phyloP scores from a whole-genome alignment of 306 rosid species.

The Vicia villosa region DNA sequence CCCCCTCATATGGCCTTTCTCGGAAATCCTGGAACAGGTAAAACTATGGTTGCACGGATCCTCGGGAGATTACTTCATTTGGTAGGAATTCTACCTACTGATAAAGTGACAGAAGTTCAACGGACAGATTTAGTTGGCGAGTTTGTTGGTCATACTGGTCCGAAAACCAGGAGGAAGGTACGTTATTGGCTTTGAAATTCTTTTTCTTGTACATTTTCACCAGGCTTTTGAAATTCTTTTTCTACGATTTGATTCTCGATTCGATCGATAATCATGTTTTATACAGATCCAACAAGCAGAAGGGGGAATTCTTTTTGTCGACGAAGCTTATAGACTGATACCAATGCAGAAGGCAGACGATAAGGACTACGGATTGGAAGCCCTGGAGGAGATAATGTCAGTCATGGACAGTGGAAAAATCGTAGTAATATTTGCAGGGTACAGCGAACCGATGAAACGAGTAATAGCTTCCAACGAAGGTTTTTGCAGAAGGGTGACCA shows the following conservation, averaged over 20 bases:
- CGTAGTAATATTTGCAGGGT: conserved; percentile 93
- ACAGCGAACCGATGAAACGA: conserved; percentile 88
- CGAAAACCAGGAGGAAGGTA: conserved; percentile 92
- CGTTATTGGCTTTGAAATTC: background rate
- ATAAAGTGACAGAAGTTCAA: conserved; percentile 93
- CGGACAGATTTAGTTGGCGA: conserved; percentile 97
- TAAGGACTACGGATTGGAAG: conserved; percentile 95
- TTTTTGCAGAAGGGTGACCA: conserved; percentile 91
- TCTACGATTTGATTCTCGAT: background rate
- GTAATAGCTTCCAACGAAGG: conserved; percentile 93
- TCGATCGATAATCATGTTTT: background rate
- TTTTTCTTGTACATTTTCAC: too few relatives aligned
- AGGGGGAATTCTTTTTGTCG: conserved; percentile 94
- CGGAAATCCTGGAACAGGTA: conserved; percentile 99
- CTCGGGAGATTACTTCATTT: conserved; percentile 90
- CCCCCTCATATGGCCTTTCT: conserved; percentile 99
- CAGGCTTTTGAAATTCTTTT: too few relatives aligned
- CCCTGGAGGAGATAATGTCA: conserved; percentile 98
- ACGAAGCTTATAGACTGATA: conserved; percentile 90
- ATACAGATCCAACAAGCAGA: conserved; percentile 86
- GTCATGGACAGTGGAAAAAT: conserved; percentile 95
- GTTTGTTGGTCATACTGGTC: conserved; percentile 98
- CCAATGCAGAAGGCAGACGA: conserved; percentile 96
- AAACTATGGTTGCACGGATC: conserved; percentile 94
- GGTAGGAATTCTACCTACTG: conserved; percentile 94